phyloP scores from a whole-genome alignment of 306 rosid genomes.

The Herpetospermum pedunculosum region DNA sequence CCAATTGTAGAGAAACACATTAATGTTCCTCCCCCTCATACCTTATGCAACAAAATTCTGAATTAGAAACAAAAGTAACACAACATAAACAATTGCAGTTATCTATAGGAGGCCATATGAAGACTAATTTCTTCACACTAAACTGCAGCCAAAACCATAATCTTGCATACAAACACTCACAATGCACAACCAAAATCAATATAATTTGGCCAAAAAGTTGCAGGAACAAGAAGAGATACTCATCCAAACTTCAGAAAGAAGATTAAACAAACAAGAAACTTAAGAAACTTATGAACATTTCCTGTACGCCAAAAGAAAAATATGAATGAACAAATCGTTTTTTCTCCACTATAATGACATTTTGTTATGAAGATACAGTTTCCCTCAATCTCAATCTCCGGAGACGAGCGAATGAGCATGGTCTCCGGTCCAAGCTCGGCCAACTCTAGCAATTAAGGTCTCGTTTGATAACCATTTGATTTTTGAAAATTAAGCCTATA shows the following conservation, averaged over 20 bases:
- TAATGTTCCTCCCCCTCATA: not conserved
- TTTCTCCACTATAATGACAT: not conserved
- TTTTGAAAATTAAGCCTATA: no score
- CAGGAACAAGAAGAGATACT: not conserved
- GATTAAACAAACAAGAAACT: not conserved
- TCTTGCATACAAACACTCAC: not conserved
- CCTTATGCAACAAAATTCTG: not conserved
- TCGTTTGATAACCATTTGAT: no score
- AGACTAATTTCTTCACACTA: not conserved
- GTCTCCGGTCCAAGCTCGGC: slow-evolving; percentile 29
- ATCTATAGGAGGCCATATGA: not conserved
- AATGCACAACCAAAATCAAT: not conserved
- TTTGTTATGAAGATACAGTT: not conserved
- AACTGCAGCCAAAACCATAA: no score
- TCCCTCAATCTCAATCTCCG: slow-evolving; percentile 49
- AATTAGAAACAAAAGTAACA: not conserved
- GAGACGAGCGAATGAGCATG: slow-evolving; percentile 17
- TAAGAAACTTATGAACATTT: not conserved
- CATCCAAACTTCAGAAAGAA: not conserved
- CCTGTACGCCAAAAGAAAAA: not conserved
- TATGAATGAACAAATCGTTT: not conserved
- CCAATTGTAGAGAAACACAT: not conserved
- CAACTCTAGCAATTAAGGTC: no score
- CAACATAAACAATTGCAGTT: not conserved
- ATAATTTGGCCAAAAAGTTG: not conserved